Evolutionary conservation across 2,329 filamentous ascomycete species (phyloP), one percentile per base, ranked within the genome.

Genomic region (Remersonia thermophila): DNA sequence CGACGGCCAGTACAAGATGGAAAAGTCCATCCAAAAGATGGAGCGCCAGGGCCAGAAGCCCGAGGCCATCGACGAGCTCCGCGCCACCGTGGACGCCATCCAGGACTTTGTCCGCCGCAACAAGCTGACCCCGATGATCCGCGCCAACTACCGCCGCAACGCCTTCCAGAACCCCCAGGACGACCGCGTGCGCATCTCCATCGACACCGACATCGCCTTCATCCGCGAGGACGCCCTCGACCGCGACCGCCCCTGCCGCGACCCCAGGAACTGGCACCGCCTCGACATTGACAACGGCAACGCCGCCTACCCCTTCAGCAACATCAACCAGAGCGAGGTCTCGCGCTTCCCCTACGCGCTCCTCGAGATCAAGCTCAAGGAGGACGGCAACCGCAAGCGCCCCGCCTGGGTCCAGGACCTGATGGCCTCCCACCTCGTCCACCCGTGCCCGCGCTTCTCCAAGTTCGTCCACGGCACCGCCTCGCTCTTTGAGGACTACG

Each of bases 81-180:
- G 80, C 56, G 66, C 67, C 26, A 80, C 81, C 3, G 81, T 89
- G 12, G 66, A 77, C 32, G 74, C 79, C 41, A 83, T 96, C 28
- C 85, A 94, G 55, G 65, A 68, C 1, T 89, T 93, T 50, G 77
- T 95, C 55, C 73, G 75, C 51, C 70, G 82, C 32, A 75, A 83
- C 51, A 71, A 82, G 37, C 66, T 98, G 12, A 76, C 89, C 54
- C 91, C 91, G 4, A 72, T 94, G 23, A 59, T 98, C 36, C 77
- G 91, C 34, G 91, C 91, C 44, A 94, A 93, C 60, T 96, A 96
- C 57, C 83, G 79, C 27, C 82, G 91, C 43, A 93, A 86, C 1
- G 91, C 91, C 1, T 98, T 96, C 65, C 91, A 98, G 59, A 94
- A 94, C 47, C 91, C 91, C 5, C 77, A 83, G 11, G 87, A 98